A percentile compares a stretch with the other conserved stretches of the same genome.
Conservation (phyloP, 129 eudicot genomes). For the Pseudognaphalium luteoalbum region DNA sequence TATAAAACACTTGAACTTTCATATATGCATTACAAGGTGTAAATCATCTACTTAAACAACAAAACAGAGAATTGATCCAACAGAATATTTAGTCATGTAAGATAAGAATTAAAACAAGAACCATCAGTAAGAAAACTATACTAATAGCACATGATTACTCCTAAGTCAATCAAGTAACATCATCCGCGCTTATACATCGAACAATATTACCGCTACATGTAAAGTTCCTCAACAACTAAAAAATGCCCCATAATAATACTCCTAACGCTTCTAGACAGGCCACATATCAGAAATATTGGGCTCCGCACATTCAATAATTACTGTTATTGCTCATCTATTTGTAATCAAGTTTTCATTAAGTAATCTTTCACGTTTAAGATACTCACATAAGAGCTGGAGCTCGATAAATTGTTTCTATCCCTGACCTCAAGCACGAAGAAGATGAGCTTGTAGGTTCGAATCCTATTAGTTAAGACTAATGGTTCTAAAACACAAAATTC, state of each 20-base stretch:
- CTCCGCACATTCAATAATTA: too few species aligned
- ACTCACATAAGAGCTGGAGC: neutral
- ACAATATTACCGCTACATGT: neutral
- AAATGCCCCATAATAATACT: neutral
- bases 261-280: too few species aligned
- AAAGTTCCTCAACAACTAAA: neutral
- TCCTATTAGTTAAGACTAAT: too few species aligned
- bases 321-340: too few species aligned
- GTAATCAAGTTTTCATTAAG: neutral
- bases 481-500: neutral
- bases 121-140: neutral
- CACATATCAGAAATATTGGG: too few species aligned
- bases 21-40: neutral
- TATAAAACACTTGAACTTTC: neutral
- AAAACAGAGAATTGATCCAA: neutral
- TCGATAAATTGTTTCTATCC: too few species aligned
- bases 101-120: slow-evolving; percentile 11
- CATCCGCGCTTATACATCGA: neutral
- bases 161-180: neutral
- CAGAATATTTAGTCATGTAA: slow-evolving; percentile 3
- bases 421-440: neutral
- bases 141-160: neutral
- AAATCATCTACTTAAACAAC: neutral
- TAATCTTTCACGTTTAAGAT: neutral
- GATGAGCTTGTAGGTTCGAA: neutral